Evolutionary conservation across 106 monocot genomes (phyloP).

Genomic region (Chionographis japonica): DNA sequence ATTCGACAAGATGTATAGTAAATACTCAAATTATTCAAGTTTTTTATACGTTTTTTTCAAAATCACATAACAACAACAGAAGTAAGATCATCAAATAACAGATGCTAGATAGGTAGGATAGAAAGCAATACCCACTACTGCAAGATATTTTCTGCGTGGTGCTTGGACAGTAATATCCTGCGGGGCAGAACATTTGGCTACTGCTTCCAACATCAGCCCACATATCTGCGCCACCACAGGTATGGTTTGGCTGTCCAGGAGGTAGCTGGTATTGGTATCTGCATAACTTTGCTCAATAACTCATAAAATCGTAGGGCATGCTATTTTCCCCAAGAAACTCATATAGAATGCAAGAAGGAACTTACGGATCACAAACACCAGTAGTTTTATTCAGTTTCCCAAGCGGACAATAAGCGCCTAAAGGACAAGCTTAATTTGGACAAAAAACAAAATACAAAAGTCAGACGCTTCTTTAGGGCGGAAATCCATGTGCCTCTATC

Average conservation of each 20-base stretch:
- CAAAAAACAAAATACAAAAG: constrained; percentile 10
- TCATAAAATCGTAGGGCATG: too few relatives aligned
- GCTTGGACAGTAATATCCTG: constrained; percentile 90
- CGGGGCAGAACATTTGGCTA: constrained; percentile 65
- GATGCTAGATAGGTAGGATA: constrained; percentile 14
- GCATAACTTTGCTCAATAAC: constrained; percentile 9
- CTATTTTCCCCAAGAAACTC: neutral
- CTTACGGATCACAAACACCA: constrained; percentile 94
- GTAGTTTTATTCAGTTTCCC: constrained; percentile 58
- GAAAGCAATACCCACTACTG: constrained; percentile 74
- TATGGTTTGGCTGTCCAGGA: constrained; percentile 70
- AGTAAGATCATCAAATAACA: neutral
- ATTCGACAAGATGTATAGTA: neutral
- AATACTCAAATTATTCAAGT: neutral
- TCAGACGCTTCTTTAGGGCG: neutral
- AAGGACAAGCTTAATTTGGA: constrained; percentile 70
- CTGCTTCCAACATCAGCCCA: constrained; percentile 73
- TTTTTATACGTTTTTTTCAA: too few relatives aligned
- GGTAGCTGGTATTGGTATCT: constrained; percentile 88
- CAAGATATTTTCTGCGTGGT: constrained; percentile 61
- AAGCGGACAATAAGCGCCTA: constrained; percentile 85
- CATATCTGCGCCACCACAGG: constrained; percentile 76
- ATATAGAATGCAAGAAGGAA: neutral
- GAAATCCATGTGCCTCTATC: neutral
- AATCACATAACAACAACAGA: too few relatives aligned